Evolutionary conservation across 257 asterid genomes (phyloP).

Genomic region (Solanum tacnaense): DNA sequence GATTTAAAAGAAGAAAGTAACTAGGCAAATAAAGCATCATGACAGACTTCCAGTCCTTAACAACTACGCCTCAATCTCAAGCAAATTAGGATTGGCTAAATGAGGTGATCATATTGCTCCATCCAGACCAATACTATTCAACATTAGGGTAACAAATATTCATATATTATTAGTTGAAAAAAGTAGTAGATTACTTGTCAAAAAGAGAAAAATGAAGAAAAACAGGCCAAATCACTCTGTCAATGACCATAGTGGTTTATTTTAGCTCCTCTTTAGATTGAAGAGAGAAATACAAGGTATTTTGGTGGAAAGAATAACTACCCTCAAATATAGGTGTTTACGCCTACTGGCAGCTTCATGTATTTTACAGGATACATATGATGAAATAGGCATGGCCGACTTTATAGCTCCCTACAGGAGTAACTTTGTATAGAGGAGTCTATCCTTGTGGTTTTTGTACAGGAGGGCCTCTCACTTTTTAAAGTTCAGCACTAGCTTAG

Average conservation of each 20-base stretch:
- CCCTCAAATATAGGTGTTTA: not conserved
- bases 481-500: not conserved
- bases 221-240: not conserved
- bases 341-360: not conserved
- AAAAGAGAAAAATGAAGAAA: not conserved
- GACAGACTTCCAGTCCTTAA: not conserved
- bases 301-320: not conserved
- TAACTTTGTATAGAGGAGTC: not conserved
- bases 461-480: not conserved
- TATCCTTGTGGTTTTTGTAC: not conserved
- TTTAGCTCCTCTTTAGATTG: not conserved
- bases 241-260: not conserved
- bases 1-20: not conserved
- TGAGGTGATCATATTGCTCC: not conserved
- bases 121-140: not conserved
- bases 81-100: not conserved
- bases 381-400: not conserved
- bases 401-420: not conserved
- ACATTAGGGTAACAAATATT: not conserved
- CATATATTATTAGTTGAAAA: not conserved
- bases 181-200: not conserved
- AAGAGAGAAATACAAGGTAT: not conserved
- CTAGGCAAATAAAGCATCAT: not conserved
- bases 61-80: not conserved
- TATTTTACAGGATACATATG: not conserved